Conservation (phyloP, 345 rosid species). For the Aquilaria yunnanensis region DNA sequence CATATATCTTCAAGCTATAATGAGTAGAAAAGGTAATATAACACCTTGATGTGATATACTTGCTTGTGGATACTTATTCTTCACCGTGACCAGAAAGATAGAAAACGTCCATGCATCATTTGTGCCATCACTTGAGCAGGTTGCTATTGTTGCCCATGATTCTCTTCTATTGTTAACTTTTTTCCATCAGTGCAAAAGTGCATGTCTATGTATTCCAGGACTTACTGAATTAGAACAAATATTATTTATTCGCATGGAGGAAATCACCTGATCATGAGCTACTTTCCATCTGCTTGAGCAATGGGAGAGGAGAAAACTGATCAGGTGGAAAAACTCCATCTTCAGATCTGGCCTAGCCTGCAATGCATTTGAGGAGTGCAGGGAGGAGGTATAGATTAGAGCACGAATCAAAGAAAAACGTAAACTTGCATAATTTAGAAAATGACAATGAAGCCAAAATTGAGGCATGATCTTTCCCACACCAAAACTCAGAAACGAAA, state of each 20-base stretch:
- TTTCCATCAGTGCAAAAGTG: too few relatives aligned
- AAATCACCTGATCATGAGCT: constrained; percentile 53
- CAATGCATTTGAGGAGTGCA: constrained; percentile 8
- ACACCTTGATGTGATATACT: too few relatives aligned
- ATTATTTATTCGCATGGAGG: neutral
- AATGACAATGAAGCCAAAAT: constrained; percentile 1
- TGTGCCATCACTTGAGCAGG: too few relatives aligned
- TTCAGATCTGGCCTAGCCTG: constrained; percentile 76
- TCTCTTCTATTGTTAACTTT: too few relatives aligned
- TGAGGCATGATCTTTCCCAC: constrained; percentile 3
- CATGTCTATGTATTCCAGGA: too few relatives aligned
- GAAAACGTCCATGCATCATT: too few relatives aligned
- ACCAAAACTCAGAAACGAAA: neutral
- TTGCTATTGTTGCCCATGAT: too few relatives aligned
- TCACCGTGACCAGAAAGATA: too few relatives aligned
- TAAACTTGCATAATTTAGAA: constrained; percentile 1
- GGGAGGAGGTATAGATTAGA: neutral
- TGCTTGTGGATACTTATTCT: too few relatives aligned
- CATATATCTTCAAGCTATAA: too few relatives aligned
- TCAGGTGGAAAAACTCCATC: constrained; percentile 74
- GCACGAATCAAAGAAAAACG: neutral
- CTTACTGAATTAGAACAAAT: too few relatives aligned
- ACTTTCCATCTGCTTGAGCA: constrained; percentile 68
- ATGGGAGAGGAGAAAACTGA: constrained; percentile 73
- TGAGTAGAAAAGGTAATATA: too few relatives aligned